Base-by-base conservation (phyloP, 768 basidiomycete genomes). In the Cyclocybe cylindracea region DNA sequence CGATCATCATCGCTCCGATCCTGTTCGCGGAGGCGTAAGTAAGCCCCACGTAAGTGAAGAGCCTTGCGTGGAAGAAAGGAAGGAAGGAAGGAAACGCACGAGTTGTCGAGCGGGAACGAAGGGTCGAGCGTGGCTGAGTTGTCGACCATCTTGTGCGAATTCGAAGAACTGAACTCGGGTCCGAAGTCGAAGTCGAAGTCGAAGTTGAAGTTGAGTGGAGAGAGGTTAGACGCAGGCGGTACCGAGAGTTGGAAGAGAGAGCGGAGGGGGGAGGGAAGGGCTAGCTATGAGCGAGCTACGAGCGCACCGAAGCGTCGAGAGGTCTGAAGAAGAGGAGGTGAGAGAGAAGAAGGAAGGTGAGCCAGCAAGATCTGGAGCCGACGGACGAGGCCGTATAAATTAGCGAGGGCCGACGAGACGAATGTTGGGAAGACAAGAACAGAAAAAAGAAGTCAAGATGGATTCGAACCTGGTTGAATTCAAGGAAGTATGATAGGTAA, bases 1-100 rank as follows among this genome's bases (percentile, higher is more conserved):
- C 77, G 34, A 78, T 61, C 46, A 76, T 63, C 69, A 76, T 74
- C 1, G 73, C 71, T 8, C 77, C 77, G 67, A 78, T 74, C 39
- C 75, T 24, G 24, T 24, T 24, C 2, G 1, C 14, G 45, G 8
- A 44, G 40, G 32, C 45, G 32, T 49, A 39, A 29, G 48, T 19
- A 34, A 29, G 24, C 19, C 33, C n/a, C 16, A 41, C n/a, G n/a
- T n/a, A n/a, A n/a, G n/a, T n/a, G n/a, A n/a, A n/a, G n/a, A n/a
- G n/a, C n/a, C n/a, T n/a, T n/a, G n/a, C n/a, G n/a, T n/a, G n/a
- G n/a, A n/a, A n/a, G n/a, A n/a, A n/a, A n/a, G n/a, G n/a, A n/a
- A n/a, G n/a, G 29, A 11, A 13, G 9, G 32, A 8, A 33, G 2
- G 4, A 4, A 7, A 55, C 66, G 24, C 34, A 72, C 70, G 71